Evolutionary conservation across 768 basidiomycete genomes (phyloP).

Genomic region (Cystofilobasidium macerans): DNA sequence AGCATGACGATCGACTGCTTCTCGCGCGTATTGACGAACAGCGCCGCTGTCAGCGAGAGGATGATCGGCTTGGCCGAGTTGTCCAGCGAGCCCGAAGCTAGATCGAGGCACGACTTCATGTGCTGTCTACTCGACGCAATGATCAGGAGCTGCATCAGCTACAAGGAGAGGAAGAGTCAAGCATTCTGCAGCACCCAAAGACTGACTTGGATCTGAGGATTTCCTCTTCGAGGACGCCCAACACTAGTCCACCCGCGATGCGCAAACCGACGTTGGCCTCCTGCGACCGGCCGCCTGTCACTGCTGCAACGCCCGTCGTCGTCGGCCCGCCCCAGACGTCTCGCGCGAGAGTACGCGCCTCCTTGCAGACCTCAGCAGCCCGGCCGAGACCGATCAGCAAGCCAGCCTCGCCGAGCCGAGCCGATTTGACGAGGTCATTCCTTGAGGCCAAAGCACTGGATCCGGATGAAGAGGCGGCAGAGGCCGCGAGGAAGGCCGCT

Average conservation of each 20-base stretch:
- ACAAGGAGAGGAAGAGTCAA: not conserved
- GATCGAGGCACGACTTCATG: conserved; percentile 22
- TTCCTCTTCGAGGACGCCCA: conserved; percentile 16
- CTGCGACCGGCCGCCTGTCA: not conserved
- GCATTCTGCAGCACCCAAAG: too few species aligned
- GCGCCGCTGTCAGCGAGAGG: conserved; percentile 21
- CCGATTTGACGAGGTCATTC: conserved; percentile 15
- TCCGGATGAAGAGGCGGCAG: not conserved
- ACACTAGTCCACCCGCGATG: conserved; percentile 18
- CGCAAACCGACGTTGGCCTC: conserved; percentile 14
- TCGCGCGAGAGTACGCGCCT: conserved; percentile 7
- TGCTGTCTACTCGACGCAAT: not conserved
- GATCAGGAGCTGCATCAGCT: not conserved
- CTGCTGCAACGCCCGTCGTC: too few species aligned
- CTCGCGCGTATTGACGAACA: conserved; percentile 24
- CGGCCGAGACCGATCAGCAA: conserved; percentile 23
- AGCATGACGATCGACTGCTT: conserved; percentile 23
- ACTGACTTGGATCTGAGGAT: conserved; percentile 24
- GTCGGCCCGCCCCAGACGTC: conserved; percentile 8
- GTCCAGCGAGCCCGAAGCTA: conserved; percentile 16
- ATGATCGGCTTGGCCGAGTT: conserved; percentile 22
- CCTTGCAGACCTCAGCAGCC: conserved; percentile 16
- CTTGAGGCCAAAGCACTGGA: too few species aligned
- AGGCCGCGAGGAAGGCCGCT: conserved; percentile 12
- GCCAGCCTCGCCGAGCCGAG: conserved; percentile 19